phyloP scores from a whole-genome alignment of 306 rosid species.

The Quercus cerris region DNA sequence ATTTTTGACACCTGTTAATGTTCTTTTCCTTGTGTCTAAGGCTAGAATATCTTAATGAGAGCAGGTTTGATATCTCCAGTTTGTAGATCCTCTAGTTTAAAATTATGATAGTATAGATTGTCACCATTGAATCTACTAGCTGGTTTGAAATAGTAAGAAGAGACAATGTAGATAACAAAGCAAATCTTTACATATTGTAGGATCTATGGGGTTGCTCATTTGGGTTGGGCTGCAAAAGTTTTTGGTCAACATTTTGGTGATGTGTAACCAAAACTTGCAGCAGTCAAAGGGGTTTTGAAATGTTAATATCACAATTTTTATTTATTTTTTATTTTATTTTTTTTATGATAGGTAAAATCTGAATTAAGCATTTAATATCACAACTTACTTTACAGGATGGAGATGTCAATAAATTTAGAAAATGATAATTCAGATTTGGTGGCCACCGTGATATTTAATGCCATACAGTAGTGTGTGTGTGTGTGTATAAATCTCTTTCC shows the following conservation, averaged over 20 bases:
- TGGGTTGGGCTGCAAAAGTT: background rate
- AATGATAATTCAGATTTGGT: background rate
- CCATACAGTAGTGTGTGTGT: background rate
- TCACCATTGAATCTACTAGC: background rate
- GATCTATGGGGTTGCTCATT: conserved; percentile 3
- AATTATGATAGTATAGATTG: conserved; percentile 4
- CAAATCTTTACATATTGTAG: background rate
- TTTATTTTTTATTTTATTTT: too few relatives aligned
- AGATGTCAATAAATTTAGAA: background rate
- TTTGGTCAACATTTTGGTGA: background rate
- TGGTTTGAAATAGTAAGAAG: background rate
- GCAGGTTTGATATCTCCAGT: conserved; percentile 29
- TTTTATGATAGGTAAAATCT: too few relatives aligned
- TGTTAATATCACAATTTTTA: background rate
- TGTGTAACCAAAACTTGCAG: background rate
- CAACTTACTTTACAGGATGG: background rate
- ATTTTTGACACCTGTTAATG: conserved; percentile 7
- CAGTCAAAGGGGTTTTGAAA: background rate
- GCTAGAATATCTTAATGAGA: conserved; percentile 81
- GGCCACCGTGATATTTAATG: background rate
- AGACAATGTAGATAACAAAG: background rate
- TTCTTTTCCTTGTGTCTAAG: conserved; percentile 41
- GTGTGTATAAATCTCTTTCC: background rate
- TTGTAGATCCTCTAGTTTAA: background rate
- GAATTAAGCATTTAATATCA: too few relatives aligned